Conservation (phyloP, 768 basidiomycete species). For the Lactarius evosmus region DNA sequence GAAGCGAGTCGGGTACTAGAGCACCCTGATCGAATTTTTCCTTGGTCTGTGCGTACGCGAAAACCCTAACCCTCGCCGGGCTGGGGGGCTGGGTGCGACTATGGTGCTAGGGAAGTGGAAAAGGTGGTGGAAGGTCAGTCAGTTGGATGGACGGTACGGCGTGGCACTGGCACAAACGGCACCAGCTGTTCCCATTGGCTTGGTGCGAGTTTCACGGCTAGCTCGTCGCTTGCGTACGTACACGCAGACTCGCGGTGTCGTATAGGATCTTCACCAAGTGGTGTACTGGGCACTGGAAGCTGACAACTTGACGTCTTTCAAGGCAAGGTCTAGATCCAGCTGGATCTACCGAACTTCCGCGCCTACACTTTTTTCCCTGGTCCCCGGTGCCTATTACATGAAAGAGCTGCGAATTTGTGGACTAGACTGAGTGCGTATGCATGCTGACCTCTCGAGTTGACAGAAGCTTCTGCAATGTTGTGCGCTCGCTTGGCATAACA, state of each 20-base stretch:
- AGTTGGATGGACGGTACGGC: neutral
- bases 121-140: neutral
- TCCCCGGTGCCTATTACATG: neutral
- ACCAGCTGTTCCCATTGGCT: neutral
- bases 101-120: neutral
- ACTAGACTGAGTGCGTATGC: neutral
- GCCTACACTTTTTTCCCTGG: neutral
- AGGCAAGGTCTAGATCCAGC: neutral
- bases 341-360: neutral
- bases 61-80: no score
- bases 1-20: neutral
- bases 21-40: neutral
- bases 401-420: neutral
- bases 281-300: neutral
- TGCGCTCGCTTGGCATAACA: neutral
- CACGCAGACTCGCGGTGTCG: neutral
- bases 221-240: neutral
- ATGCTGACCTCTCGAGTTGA: neutral
- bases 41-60: neutral
- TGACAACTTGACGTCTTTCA: neutral
- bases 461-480: neutral
- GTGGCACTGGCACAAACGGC: no score
- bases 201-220: neutral
- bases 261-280: neutral
- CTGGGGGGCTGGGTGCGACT: neutral